Base-by-base conservation (phyloP, 2,329 filamentous ascomycete genomes). In the Pestalotiopsis sp. region DNA sequence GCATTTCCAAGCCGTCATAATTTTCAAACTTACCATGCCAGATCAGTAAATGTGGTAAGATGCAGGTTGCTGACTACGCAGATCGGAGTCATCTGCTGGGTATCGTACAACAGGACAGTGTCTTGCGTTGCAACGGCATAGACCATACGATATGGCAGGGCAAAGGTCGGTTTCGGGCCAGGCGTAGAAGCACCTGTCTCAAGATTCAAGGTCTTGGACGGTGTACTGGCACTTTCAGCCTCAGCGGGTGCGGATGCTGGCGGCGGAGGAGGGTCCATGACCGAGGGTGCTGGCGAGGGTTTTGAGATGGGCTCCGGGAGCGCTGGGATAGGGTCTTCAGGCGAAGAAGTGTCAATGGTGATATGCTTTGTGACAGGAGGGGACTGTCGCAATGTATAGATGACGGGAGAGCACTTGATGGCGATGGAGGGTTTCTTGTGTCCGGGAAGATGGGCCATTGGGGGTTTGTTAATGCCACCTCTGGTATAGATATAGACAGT, bases 371-470 rank as follows among this genome's bases (percentile, higher is more conserved):
- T 97, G 3, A 87, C 81, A 11, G 91, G 90, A 0, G 87, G 81
- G 0, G 85, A 82, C 75, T 92, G 89, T 56, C 96, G 90, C 25
- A 97, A 84, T 0, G 91, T 93, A 80, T 98, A 99, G 74, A 93
- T 91, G 27, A 97, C 82, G 0, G 96, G 96, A 14, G 95, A 99
- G 78, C 96, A 99, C 77, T 93, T 93, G 69, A 99, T 93, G 1
- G 95, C 96, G 12, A 99, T 93, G 0, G 96, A 98, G 0, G 96
- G 96, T 80, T 99, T 99, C 85, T 98, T 99, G 81, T 98, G 95
- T 1, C 96, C 96, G 0, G 96, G 96, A 6, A 99, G 86, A 80
- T 98, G 96, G 6, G 95, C 94, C 68, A 98, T 92, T 2, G 96
- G 96, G 1, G 96, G 94, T 79, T 97, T 98, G 82, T 98, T 98